Evolutionary conservation across 108 stramenopile genomes (phyloP).

Genomic region (Skeletonema potamos): DNA sequence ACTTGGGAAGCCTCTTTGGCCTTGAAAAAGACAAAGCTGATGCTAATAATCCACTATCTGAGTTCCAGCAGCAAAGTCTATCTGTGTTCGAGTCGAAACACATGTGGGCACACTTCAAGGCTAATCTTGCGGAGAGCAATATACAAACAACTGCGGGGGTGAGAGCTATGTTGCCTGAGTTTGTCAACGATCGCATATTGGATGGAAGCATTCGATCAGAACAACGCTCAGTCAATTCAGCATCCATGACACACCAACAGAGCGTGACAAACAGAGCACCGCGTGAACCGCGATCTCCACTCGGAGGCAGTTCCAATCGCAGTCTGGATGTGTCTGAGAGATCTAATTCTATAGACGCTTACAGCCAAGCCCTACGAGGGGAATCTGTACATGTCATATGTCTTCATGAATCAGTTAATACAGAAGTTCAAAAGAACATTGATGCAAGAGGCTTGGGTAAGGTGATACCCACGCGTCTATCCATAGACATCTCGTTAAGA

Average conservation of each 20-base stretch:
- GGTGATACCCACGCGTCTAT: neutral
- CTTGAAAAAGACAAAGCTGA: neutral
- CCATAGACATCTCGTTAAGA: neutral
- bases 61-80: neutral
- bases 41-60: neutral
- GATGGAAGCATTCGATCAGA: neutral
- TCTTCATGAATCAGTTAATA: neutral
- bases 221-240: neutral
- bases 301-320: neutral
- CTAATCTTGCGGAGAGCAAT: neutral
- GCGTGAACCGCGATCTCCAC: too few relatives aligned
- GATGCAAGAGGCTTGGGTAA: neutral
- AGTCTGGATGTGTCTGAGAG: neutral
- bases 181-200: neutral
- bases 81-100: conserved; percentile 1
- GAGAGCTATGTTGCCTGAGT: neutral
- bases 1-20: neutral
- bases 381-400: neutral
- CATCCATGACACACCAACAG: neutral
- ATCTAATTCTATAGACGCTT: neutral
- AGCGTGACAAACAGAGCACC: too few relatives aligned
- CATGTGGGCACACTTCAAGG: conserved; percentile 4
- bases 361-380: neutral
- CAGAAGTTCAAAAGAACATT: neutral
- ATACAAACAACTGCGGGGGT: neutral